Percentiles rank a stretch among this genome's conserved stretches.
These are phyloP conservation scores for Macrophomina pseudophaseolina DNA, from an alignment of 2,329 filamentous ascomycete genomes.

Conservation along the genomic window DNA sequence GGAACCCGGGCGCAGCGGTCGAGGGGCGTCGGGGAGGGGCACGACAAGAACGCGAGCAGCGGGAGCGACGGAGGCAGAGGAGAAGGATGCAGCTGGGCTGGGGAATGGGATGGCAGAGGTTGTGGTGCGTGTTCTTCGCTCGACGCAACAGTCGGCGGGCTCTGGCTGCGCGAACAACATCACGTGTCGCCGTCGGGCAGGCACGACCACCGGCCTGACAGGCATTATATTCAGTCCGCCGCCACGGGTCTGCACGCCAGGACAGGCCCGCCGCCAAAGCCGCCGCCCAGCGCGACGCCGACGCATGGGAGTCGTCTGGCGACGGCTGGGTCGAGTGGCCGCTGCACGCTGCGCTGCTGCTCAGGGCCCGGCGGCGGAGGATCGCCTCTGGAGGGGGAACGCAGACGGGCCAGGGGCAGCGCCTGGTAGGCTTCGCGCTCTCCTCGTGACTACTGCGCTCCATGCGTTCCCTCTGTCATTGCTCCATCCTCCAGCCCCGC, in stretches of 20 bases:
- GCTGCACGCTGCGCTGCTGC: constrained; percentile 12
- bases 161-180: neutral
- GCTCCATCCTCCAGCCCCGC: constrained; percentile 8
- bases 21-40: constrained; percentile 23
- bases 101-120: constrained; percentile 19
- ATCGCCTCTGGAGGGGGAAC: constrained; percentile 22
- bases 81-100: constrained; percentile 16
- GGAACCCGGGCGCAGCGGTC: constrained; percentile 16
- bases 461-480: constrained; percentile 14
- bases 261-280: neutral
- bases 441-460: constrained; percentile 17
- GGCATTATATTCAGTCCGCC: neutral
- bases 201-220: neutral
- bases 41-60: constrained; percentile 20
- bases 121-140: constrained; percentile 15
- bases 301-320: constrained; percentile 1
- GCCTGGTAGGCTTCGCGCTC: constrained; percentile 12
- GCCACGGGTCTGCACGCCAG: neutral
- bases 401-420: constrained; percentile 17
- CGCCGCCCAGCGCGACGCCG: neutral
- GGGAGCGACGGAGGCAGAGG: constrained; percentile 8
- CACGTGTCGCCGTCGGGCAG: constrained; percentile 14
- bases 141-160: constrained; percentile 21
- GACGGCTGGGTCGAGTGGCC: neutral
- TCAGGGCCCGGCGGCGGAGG: constrained; percentile 23